phyloP scores from a whole-genome alignment of 2,329 filamentous ascomycete species.

The Achaetomium macrosporum region DNA sequence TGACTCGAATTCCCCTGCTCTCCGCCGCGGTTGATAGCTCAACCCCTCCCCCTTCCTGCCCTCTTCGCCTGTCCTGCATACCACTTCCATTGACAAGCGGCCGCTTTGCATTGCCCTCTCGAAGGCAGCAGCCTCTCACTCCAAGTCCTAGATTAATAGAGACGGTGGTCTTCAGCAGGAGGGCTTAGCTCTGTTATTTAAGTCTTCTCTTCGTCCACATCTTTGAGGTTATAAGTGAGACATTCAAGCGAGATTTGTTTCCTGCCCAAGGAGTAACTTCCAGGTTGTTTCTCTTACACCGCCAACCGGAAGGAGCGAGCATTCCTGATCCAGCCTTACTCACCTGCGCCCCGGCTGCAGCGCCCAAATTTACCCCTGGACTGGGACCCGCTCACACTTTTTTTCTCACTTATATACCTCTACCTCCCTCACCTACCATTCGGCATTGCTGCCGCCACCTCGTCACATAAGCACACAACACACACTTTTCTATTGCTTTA shows the following conservation, averaged over 20 bases:
- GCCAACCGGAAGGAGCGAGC: conserved; percentile 15
- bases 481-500: conserved; percentile 24
- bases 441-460: conserved; percentile 30
- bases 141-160: conserved; percentile 13
- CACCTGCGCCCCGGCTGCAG: conserved; percentile 11
- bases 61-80: too few species aligned
- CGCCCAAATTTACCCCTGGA: conserved; percentile 17
- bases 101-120: conserved; percentile 10
- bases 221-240: background rate
- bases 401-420: conserved; percentile 24
- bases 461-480: conserved; percentile 33
- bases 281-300: background rate
- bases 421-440: conserved; percentile 20
- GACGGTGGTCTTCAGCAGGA: background rate
- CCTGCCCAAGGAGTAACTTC: background rate
- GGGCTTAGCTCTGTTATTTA: background rate
- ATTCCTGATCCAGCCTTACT: conserved; percentile 20
- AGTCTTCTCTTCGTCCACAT: background rate
- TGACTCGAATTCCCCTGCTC: background rate
- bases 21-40: conserved; percentile 13
- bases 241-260: background rate
- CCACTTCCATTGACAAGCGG: background rate
- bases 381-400: conserved; percentile 14
- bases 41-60: conserved; percentile 6
- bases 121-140: conserved; percentile 21